A percentile compares a stretch with the other conserved stretches of the same genome.
Evolutionary conservation across 2,329 filamentous ascomycete species (phyloP).

Genomic region (Talaromyces sp.): DNA sequence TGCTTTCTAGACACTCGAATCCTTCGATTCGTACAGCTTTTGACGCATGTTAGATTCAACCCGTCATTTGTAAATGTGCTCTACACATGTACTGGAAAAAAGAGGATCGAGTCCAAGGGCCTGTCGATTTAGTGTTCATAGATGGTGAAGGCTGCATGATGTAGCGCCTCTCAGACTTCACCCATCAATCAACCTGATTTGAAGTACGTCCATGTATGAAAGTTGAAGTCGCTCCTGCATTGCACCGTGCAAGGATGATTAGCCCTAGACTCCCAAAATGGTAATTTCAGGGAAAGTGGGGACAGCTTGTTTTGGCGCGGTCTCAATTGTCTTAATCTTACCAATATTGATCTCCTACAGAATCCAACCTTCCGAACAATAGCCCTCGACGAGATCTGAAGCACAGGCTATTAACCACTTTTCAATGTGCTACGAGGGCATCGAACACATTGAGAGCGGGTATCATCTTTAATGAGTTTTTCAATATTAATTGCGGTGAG

Average conservation of each 20-base stretch:
- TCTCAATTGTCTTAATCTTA: not conserved
- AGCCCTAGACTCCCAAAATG: not conserved
- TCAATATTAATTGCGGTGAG: not conserved
- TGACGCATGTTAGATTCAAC: too few relatives aligned
- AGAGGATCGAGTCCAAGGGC: too few relatives aligned
- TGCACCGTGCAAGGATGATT: not conserved
- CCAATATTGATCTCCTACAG: not conserved
- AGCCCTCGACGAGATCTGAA: constrained; percentile 35
- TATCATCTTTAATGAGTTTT: too few relatives aligned
- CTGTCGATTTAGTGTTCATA: too few relatives aligned
- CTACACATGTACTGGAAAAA: too few relatives aligned
- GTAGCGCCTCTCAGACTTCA: too few relatives aligned
- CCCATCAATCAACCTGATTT: too few relatives aligned
- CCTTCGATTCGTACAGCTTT: too few relatives aligned
- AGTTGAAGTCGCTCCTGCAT: not conserved
- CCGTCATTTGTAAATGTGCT: too few relatives aligned
- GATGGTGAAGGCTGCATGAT: too few relatives aligned
- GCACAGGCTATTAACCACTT: constrained; percentile 25
- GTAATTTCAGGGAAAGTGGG: not conserved
- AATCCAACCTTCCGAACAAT: constrained; percentile 31
- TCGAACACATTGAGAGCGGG: too few relatives aligned
- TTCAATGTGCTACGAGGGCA: constrained; percentile 31
- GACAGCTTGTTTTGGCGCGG: not conserved
- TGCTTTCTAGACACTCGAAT: not conserved
- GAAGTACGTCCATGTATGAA: too few relatives aligned